A percentile compares a stretch with the other conserved stretches of the same genome.
These are phyloP conservation scores for Leptodontidium sp. DNA, from an alignment of 2,329 filamentous ascomycete genomes.

Conservation along the genomic window DNA sequence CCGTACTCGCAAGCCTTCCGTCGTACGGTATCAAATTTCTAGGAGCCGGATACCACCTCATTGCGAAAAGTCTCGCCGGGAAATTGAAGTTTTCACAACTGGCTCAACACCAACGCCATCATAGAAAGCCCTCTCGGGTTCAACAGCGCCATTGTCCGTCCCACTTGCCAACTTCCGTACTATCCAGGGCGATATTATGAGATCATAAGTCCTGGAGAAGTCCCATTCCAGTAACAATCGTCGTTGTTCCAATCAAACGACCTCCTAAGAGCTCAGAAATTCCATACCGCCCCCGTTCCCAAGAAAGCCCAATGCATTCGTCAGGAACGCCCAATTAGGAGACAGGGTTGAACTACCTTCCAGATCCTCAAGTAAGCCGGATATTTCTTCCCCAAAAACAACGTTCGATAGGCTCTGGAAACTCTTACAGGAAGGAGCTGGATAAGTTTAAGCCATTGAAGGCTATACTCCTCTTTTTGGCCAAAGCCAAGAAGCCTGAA, in stretches of 20 bases:
- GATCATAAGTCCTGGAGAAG: slow-evolving; percentile 10
- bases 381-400: slow-evolving; percentile 16
- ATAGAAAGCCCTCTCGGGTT: slow-evolving; percentile 4
- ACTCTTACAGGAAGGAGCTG: slow-evolving; percentile 24
- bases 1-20: slow-evolving; percentile 4
- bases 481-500: background rate
- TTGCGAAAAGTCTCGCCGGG: slow-evolving; percentile 4
- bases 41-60: slow-evolving; percentile 1
- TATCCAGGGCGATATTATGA: slow-evolving; percentile 9
- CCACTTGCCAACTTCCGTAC: slow-evolving; percentile 17
- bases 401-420: slow-evolving; percentile 27
- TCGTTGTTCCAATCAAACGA: slow-evolving; percentile 11
- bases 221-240: slow-evolving; percentile 12
- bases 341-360: slow-evolving; percentile 5
- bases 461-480: slow-evolving; percentile 9
- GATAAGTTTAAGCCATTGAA: slow-evolving; percentile 12
- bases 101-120: slow-evolving; percentile 4
- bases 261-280: background rate
- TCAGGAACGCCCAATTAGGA: background rate
- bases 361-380: background rate
- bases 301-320: background rate
- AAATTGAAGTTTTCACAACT: slow-evolving; percentile 9
- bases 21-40: slow-evolving; percentile 6
- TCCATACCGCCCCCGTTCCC: background rate
- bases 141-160: slow-evolving; percentile 12